Base-by-base conservation (phyloP, 108 stramenopile species). In the Parmales sp. region DNA sequence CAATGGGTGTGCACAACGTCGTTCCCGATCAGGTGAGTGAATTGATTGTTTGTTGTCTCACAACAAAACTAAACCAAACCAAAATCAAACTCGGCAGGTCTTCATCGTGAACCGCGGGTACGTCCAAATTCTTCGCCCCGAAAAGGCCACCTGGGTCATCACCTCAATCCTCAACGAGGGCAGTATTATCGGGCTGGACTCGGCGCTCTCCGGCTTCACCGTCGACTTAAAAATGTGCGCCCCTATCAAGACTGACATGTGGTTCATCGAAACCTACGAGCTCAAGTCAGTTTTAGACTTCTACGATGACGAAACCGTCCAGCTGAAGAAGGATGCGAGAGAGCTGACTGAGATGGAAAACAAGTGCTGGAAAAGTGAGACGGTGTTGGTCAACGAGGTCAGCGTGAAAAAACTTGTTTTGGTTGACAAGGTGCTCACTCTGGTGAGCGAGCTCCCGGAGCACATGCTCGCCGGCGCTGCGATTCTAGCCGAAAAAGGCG, bases 231-330 rank as follows among this genome's bases (percentile, higher is more conserved):
- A 34, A 34, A 28, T 60, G 1, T 60, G 54, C 0, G 54, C 54
- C 54, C 54, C 54, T 34, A 60, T 60, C 31, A 34, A 28, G 11
- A 60, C 54, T 13, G 54, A 60, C 54, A 34, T 60, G 31, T 60
- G 54, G 54, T 60, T 60, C 54, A 60, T 60, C 31, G 54, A 60
- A 16, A 60, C 54, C 16, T 34, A 60, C 54, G 54, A 60, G 54
- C 54, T 60, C 54, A 60, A 60, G 54, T 34, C 36, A 34, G 31
- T 60, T 11, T 34, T 60, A 13, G 54, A 60, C 28, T 60, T 34
- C 54, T 60, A 60, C 54, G n/a, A 28, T 11, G 54, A 60, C 31
- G 54, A 60, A 13, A 60, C 54, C 5, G n/a, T 13, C 31, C 13
- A 11, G 3, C 31, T n/a, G n/a, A n/a, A n/a, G n/a, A n/a, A n/a